Conservation (phyloP, 352 stramenopile species). For the Globisporangium irregulare region DNA sequence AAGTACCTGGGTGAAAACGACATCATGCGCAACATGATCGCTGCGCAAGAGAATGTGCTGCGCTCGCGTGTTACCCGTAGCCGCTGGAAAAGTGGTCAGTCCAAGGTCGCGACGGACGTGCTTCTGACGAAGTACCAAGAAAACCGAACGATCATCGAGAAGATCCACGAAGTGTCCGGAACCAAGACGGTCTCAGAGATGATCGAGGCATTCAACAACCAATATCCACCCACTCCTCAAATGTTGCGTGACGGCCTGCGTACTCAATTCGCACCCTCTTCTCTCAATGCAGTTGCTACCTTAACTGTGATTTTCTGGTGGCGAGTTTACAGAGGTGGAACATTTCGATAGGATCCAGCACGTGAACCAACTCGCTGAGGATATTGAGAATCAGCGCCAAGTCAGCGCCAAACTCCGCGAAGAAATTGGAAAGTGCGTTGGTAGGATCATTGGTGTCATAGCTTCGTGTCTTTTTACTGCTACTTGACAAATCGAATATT, state of each 20-base stretch:
- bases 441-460: background rate
- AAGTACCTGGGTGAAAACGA: conserved; percentile 74
- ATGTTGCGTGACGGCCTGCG: background rate
- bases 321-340: conserved; percentile 45
- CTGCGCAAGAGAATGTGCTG: conserved; percentile 47
- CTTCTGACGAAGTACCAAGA: conserved; percentile 78
- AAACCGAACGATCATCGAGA: conserved; percentile 77
- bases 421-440: conserved; percentile 71
- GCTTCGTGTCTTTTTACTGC: background rate
- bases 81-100: conserved; percentile 68
- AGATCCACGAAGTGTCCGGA: conserved; percentile 77
- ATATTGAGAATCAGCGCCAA: conserved; percentile 74
- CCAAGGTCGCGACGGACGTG: conserved; percentile 59
- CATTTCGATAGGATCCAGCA: conserved; percentile 83
- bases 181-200: conserved; percentile 78
- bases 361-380: conserved; percentile 77
- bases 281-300: conserved; percentile 6
- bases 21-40: conserved; percentile 54
- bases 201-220: conserved; percentile 84
- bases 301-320: conserved; percentile 20
- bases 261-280: background rate
- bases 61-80: conserved; percentile 52
- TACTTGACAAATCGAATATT: background rate
- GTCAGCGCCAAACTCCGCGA: conserved; percentile 70
- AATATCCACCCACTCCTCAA: conserved; percentile 40